These are phyloP conservation scores for Pulveroboletus sp. DNA, from an alignment of 768 basidiomycete species.

Conservation along the genomic window DNA sequence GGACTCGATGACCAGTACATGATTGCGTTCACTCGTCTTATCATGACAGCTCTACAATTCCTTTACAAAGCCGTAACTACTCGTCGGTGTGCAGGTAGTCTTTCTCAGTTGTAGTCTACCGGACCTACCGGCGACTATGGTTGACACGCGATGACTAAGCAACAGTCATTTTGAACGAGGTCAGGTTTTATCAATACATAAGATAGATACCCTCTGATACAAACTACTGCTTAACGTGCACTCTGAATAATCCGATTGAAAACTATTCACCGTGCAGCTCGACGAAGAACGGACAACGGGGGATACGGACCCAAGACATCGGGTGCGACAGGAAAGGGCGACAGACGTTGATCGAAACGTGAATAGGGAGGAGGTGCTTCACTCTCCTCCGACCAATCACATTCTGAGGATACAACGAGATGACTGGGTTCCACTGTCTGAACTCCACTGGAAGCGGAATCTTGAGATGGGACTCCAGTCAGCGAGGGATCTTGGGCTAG, in stretches of 20 bases:
- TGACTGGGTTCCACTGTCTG: neutral
- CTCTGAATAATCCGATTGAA: neutral
- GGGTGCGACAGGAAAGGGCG: conserved; percentile 15
- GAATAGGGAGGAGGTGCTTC: conserved; percentile 25
- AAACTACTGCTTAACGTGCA: too few species aligned
- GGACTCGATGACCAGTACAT: too few species aligned
- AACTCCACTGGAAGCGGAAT: neutral
- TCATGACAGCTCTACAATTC: too few species aligned
- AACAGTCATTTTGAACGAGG: neutral
- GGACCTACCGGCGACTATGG: too few species aligned
- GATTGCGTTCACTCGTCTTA: too few species aligned
- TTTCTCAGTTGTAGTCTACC: too few species aligned
- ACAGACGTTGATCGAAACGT: conserved; percentile 22
- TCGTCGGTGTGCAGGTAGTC: too few species aligned
- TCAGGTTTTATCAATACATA: conserved; percentile 1
- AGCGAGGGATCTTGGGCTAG: conserved; percentile 11
- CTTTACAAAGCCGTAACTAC: too few species aligned
- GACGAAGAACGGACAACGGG: conserved; percentile 10
- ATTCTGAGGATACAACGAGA: neutral
- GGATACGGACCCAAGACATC: conserved; percentile 29
- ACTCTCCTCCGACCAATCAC: conserved; percentile 2
- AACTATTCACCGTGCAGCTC: neutral
- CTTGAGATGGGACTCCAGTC: conserved; percentile 16
- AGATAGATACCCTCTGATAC: conserved; percentile 1
- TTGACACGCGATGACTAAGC: conserved; percentile 27